Conservation (phyloP, 306 rosid species). For the Cucurbita maxima region DNA sequence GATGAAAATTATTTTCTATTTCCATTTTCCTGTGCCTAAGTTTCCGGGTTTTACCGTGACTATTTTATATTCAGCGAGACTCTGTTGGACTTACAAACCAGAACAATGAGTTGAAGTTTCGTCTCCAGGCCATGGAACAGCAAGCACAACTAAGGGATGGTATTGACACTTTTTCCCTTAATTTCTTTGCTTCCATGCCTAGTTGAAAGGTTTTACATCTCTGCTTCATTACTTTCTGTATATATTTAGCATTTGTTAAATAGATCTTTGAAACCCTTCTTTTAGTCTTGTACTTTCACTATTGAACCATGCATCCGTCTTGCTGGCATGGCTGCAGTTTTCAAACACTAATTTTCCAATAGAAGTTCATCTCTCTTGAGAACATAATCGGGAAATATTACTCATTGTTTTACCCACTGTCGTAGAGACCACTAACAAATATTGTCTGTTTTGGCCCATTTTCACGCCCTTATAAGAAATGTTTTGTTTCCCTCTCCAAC, state of each 20-base stretch:
- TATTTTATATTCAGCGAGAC: constrained; percentile 44
- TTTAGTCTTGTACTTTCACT: background rate
- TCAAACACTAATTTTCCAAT: background rate
- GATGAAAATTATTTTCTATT: background rate
- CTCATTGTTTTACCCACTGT: background rate
- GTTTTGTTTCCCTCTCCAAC: no score
- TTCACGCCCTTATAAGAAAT: no score
- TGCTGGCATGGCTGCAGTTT: background rate
- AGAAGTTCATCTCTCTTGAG: background rate
- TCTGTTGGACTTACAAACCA: constrained; percentile 83
- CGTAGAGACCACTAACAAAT: no score
- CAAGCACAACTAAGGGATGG: constrained; percentile 96
- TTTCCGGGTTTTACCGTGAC: background rate
- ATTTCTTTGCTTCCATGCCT: background rate
- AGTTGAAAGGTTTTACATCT: background rate
- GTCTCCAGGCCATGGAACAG: constrained; percentile 97
- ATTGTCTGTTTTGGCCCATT: no score
- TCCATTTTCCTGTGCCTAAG: background rate
- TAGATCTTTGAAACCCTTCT: background rate
- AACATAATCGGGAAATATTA: background rate
- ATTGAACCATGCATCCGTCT: background rate
- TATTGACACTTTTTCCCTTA: constrained; percentile 16
- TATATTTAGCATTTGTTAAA: background rate
- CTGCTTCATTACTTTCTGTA: background rate
- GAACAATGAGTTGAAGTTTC: constrained; percentile 87